A percentile compares a stretch with the other conserved stretches of the same genome.
These are phyloP conservation scores for Paramecium sonneborni DNA, from an alignment of 73 alveolate genomes.

Conservation along the genomic window DNA sequence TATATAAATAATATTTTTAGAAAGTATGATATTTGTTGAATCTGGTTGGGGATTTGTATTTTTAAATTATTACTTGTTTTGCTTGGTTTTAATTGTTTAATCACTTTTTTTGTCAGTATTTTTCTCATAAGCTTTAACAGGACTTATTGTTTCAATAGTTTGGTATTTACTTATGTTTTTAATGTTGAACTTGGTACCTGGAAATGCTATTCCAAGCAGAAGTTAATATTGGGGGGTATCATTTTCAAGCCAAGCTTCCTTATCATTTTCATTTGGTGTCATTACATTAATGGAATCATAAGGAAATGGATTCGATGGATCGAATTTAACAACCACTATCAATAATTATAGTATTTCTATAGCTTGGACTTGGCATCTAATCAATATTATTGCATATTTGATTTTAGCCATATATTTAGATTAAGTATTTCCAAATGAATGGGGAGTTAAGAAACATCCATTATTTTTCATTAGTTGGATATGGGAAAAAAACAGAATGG, in stretches of 20 bases:
- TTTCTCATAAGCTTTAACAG: conserved; percentile 47
- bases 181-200: conserved; percentile 7
- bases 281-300: conserved; percentile 68
- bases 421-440: conserved; percentile 78
- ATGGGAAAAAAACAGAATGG: conserved; percentile 43
- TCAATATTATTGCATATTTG: conserved; percentile 48
- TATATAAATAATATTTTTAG: background rate
- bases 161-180: conserved; percentile 18
- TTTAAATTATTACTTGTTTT: conserved; percentile 7
- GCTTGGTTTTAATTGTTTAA: conserved; percentile 6
- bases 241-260: background rate
- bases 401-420: conserved; percentile 75
- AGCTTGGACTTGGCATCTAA: conserved; percentile 51
- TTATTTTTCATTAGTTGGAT: conserved; percentile 64
- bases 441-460: conserved; percentile 76
- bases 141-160: conserved; percentile 56
- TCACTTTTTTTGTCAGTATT: conserved; percentile 33
- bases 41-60: conserved; percentile 54
- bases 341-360: conserved; percentile 62
- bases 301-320: conserved; percentile 59
- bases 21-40: background rate
- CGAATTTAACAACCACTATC: conserved; percentile 52
- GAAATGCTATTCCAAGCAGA: conserved; percentile 11
- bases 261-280: background rate
- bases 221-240: background rate